Conservation (phyloP, 2,329 filamentous ascomycete genomes). For the Arachnomyces sp. region DNA sequence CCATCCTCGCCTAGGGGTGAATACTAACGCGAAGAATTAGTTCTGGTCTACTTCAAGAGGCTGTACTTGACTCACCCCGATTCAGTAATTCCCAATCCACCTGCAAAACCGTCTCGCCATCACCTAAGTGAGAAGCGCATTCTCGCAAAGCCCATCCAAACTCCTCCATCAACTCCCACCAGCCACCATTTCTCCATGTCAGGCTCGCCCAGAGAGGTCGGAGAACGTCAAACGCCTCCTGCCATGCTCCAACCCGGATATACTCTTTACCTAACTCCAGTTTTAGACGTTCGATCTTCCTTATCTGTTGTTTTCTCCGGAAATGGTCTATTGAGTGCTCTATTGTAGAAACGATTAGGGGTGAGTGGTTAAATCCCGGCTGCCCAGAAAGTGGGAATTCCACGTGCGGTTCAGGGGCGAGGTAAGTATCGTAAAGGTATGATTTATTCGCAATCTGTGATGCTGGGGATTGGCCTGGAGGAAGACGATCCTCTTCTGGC, state of each 20-base stretch:
- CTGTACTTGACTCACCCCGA: constrained; percentile 22
- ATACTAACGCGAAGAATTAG: constrained; percentile 19
- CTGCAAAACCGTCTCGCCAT: constrained; percentile 42
- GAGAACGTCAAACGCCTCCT: constrained; percentile 44
- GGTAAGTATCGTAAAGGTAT: constrained; percentile 51
- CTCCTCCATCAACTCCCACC: constrained; percentile 49
- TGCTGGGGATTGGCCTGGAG: constrained; percentile 48
- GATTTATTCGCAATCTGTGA: constrained; percentile 47
- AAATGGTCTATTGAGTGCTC: constrained; percentile 44
- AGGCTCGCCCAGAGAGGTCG: constrained; percentile 47
- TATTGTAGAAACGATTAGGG: constrained; percentile 42
- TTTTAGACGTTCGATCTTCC: constrained; percentile 47
- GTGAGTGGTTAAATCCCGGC: constrained; percentile 43
- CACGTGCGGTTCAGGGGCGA: constrained; percentile 50
- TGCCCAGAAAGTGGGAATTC: constrained; percentile 42
- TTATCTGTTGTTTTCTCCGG: constrained; percentile 42
- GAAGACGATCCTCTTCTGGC: constrained; percentile 49
- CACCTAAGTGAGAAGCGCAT: constrained; percentile 39
- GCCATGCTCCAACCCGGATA: constrained; percentile 41
- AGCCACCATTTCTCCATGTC: constrained; percentile 53
- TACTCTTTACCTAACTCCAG: constrained; percentile 49
- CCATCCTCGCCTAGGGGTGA: constrained; percentile 27
- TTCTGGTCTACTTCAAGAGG: neutral
- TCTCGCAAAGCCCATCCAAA: constrained; percentile 47
- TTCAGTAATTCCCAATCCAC: constrained; percentile 51